phyloP scores from a whole-genome alignment of 305 asterid genomes.

The Fraxinus velutina region DNA sequence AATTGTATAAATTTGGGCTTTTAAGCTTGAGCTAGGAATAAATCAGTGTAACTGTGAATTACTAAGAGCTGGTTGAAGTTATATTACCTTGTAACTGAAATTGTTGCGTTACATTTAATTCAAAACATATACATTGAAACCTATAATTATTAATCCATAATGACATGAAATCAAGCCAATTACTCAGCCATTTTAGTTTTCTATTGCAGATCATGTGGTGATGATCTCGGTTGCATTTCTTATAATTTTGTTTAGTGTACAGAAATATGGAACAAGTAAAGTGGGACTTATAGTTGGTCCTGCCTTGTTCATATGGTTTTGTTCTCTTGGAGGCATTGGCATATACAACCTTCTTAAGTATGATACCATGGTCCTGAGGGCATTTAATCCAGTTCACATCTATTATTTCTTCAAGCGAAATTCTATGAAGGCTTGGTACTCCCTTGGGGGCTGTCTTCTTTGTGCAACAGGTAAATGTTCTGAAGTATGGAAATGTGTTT shows the following conservation, averaged over 20 bases:
- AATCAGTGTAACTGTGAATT: slow-evolving; percentile 13
- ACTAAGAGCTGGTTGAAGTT: slow-evolving; percentile 11
- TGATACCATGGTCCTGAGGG: slow-evolving; percentile 67
- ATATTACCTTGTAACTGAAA: slow-evolving; percentile 14
- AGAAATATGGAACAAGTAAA: slow-evolving; percentile 97
- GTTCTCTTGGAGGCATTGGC: slow-evolving; percentile 93
- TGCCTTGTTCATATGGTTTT: slow-evolving; percentile 95
- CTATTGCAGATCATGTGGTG: slow-evolving; percentile 88
- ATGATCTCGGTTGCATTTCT: slow-evolving; percentile 91
- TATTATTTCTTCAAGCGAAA: slow-evolving; percentile 81
- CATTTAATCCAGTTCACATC: slow-evolving; percentile 91
- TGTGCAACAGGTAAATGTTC: slow-evolving; percentile 82
- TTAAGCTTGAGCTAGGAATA: slow-evolving; percentile 9
- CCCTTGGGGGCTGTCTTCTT: slow-evolving; percentile 96
- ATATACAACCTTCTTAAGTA: slow-evolving; percentile 85
- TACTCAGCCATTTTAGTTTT: slow-evolving; percentile 31
- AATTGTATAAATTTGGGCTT: neutral
- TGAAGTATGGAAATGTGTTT: slow-evolving; percentile 19
- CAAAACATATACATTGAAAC: slow-evolving; percentile 5
- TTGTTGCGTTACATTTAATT: slow-evolving; percentile 16
- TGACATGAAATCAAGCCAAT: slow-evolving; percentile 20
- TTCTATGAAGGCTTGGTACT: slow-evolving; percentile 89
- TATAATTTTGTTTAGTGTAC: slow-evolving; percentile 88
- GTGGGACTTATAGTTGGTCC: slow-evolving; percentile 97
- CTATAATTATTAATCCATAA: slow-evolving; percentile 14